These are phyloP conservation scores for Monilinia fructicola DNA, from an alignment of 2,329 filamentous ascomycete species.

Conservation along the genomic window DNA sequence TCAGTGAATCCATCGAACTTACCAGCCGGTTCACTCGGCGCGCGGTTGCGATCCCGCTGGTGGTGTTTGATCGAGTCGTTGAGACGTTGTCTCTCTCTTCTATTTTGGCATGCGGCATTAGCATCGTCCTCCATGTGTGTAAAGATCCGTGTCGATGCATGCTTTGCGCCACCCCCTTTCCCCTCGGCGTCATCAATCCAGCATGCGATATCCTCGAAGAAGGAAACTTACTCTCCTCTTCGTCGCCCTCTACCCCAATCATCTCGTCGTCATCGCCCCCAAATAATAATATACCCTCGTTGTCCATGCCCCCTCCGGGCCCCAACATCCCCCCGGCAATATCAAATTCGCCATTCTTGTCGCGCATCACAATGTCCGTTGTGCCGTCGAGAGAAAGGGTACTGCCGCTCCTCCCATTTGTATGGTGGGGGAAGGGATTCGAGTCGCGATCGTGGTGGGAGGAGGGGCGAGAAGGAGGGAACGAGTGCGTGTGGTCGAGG, in stretches of 20 bases:
- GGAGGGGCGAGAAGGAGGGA: slow-evolving; percentile 19
- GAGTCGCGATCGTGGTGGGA: slow-evolving; percentile 1
- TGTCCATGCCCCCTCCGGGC: neutral
- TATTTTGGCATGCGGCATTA: slow-evolving; percentile 38
- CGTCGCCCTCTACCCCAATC: slow-evolving; percentile 44
- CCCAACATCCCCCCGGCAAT: slow-evolving; percentile 43
- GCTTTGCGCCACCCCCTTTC: neutral
- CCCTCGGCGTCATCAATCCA: slow-evolving; percentile 4
- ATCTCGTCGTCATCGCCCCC: slow-evolving; percentile 50
- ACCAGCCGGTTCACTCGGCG: slow-evolving; percentile 67
- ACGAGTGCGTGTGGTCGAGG: slow-evolving; percentile 49
- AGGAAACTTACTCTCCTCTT: slow-evolving; percentile 49
- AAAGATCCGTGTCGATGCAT: rapidly evolving
- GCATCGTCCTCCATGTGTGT: slow-evolving; percentile 37
- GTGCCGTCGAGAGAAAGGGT: neutral
- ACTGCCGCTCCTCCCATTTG: neutral
- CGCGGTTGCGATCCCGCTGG: slow-evolving; percentile 53
- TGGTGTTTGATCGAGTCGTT: slow-evolving; percentile 63
- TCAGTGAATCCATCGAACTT: slow-evolving; percentile 32
- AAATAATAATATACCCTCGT: slow-evolving; percentile 31
- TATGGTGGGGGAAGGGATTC: neutral
- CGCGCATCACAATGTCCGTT: slow-evolving; percentile 60
- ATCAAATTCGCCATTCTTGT: slow-evolving; percentile 62
- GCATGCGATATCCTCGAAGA: neutral
- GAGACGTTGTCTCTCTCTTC: slow-evolving; percentile 59